A percentile compares a stretch with the other conserved stretches of the same genome.
Conservation (phyloP, 208 protist genomes). For the Phytomonas francai region DNA sequence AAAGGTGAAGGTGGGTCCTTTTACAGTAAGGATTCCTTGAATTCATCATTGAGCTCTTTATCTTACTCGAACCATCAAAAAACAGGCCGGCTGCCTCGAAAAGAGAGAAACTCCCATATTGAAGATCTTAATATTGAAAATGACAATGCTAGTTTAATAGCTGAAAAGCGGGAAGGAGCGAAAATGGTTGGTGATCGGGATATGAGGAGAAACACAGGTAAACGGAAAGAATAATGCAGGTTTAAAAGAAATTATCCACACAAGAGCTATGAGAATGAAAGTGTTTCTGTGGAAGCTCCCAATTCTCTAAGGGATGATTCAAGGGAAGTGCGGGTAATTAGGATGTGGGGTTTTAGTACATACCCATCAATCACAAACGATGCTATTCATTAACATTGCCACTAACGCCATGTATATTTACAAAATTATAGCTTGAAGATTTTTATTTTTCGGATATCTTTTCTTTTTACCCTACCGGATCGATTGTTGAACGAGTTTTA, state of each 20-base stretch:
- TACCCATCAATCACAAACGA: no score
- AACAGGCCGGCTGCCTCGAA: neutral
- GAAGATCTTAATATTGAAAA: constrained; percentile 10
- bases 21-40: neutral
- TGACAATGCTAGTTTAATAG: constrained; percentile 12
- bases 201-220: neutral
- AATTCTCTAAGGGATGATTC: neutral
- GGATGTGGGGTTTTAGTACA: no score
- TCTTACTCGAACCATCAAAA: neutral
- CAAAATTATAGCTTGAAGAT: neutral
- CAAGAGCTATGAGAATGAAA: neutral
- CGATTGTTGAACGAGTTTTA: neutral
- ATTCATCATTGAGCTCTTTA: neutral
- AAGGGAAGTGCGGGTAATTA: no score
- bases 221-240: constrained; percentile 10
- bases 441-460: constrained; percentile 10
- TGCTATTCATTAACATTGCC: no score
- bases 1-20: constrained; percentile 1
- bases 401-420: neutral
- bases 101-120: constrained; percentile 7
- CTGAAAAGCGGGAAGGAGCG: neutral
- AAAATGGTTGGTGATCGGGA: neutral
- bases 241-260: neutral
- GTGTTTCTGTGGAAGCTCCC: neutral
- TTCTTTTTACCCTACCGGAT: neutral